These are phyloP conservation scores for Oryza australiensis DNA, from an alignment of 176 grass and related monocot species.

Conservation along the genomic window DNA sequence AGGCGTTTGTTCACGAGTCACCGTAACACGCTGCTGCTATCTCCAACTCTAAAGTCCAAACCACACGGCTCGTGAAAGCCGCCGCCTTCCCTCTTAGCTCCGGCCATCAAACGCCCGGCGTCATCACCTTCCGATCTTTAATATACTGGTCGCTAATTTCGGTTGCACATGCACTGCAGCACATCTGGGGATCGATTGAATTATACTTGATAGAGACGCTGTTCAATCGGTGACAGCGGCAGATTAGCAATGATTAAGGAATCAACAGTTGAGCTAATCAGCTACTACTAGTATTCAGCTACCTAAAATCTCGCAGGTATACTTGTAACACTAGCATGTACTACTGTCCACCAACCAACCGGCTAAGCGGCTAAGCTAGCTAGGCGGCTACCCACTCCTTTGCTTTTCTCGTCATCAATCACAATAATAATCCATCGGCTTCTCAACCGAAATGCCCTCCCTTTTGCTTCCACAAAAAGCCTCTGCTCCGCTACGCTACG, in stretches of 20 bases:
- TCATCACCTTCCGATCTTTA: background rate
- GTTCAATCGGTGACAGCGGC: background rate
- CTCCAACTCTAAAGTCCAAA: too few relatives aligned
- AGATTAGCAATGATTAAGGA: background rate
- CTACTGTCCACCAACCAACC: slow-evolving; percentile 6
- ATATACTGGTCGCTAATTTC: background rate
- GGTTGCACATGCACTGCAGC: background rate
- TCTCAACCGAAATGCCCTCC: background rate
- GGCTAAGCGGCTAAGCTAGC: background rate
- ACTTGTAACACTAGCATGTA: background rate
- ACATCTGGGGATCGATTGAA: background rate
- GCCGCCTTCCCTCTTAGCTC: background rate
- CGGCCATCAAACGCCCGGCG: too few relatives aligned
- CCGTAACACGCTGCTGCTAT: background rate
- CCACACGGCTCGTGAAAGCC: background rate
- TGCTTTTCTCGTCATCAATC: background rate
- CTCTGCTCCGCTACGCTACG: background rate
- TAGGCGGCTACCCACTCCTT: background rate
- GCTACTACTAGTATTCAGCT: background rate
- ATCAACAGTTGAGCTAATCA: background rate
- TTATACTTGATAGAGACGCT: background rate
- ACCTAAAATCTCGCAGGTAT: background rate
- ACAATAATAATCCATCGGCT: background rate
- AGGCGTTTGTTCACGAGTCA: background rate
- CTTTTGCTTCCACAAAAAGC: slow-evolving; percentile 22